These are phyloP conservation scores for Cerrena zonata DNA, from an alignment of 1,284 basidiomycete genomes.

Conservation along the genomic window DNA sequence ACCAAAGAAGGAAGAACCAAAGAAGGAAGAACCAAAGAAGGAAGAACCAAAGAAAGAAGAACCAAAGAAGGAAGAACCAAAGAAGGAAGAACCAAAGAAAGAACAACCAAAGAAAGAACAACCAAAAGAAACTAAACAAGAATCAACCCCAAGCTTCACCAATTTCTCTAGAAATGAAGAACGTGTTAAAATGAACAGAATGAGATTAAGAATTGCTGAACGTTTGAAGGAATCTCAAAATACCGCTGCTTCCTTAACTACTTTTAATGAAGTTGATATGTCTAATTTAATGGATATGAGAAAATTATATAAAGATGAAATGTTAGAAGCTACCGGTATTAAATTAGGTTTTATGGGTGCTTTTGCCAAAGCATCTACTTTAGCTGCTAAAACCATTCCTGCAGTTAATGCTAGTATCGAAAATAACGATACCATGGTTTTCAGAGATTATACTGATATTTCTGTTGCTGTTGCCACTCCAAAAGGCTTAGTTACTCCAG, in stretches of 20 bases:
- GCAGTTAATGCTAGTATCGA: slow-evolving; percentile 95
- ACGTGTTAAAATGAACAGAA: slow-evolving; percentile 94
- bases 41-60: slow-evolving; percentile 44
- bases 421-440: slow-evolving; percentile 91
- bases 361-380: slow-evolving; percentile 82
- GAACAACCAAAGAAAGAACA: no score
- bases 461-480: slow-evolving; percentile 95
- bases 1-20: slow-evolving; percentile 37
- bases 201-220: slow-evolving; percentile 95
- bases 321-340: slow-evolving; percentile 89
- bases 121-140: no score
- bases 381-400: slow-evolving; percentile 90
- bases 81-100: slow-evolving; percentile 35
- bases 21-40: slow-evolving; percentile 44
- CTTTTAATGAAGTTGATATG: slow-evolving; percentile 99
- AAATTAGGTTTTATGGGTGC: slow-evolving; percentile 99
- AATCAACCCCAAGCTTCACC: slow-evolving; percentile 31
- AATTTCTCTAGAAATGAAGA: slow-evolving; percentile 76
- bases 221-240: slow-evolving; percentile 98
- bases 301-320: slow-evolving; percentile 88
- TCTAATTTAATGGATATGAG: slow-evolving; percentile 91
- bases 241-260: slow-evolving; percentile 92
- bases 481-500: slow-evolving; percentile 95
- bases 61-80: slow-evolving; percentile 29
- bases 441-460: slow-evolving; percentile 90